These are phyloP conservation scores for Dioscorea cayenensis DNA, from an alignment of 116 monocot species.

Conservation along the genomic window DNA sequence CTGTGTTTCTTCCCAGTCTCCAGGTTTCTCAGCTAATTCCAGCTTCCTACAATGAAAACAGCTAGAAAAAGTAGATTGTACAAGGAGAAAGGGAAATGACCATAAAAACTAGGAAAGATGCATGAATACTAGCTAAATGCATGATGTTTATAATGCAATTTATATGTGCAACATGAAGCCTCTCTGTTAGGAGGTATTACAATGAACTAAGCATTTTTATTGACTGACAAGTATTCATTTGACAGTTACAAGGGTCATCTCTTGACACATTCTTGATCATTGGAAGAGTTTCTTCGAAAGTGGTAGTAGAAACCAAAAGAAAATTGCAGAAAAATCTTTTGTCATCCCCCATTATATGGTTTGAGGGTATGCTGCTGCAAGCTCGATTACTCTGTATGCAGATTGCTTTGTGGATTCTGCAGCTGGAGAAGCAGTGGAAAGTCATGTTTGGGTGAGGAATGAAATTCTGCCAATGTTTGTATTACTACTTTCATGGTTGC, in stretches of 20 bases:
- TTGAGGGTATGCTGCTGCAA: constrained; percentile 54
- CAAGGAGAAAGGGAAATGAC: no score
- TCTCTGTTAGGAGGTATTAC: no score
- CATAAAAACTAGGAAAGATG: no score
- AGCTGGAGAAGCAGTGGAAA: constrained; percentile 43
- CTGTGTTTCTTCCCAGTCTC: no score
- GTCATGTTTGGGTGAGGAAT: constrained; percentile 14
- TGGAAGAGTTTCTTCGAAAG: constrained; percentile 73
- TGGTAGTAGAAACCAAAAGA: constrained; percentile 46
- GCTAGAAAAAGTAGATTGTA: no score
- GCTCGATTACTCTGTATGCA: constrained; percentile 56
- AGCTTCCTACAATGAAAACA: no score
- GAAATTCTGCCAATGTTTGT: no score
- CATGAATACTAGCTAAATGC: no score
- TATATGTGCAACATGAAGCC: no score
- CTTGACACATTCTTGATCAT: constrained; percentile 71
- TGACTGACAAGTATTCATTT: constrained; percentile 12
- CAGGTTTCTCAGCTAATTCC: no score
- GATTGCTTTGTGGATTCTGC: constrained; percentile 54
- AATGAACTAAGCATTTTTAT: background rate
- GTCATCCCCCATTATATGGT: constrained; percentile 20
- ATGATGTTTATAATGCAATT: no score
- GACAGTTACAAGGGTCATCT: constrained; percentile 65
- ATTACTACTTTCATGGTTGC: no score
- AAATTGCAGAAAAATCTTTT: constrained; percentile 15